These are phyloP conservation scores for Sugiyamaella pinicola DNA, from an alignment of 1,139 yeast species.

Conservation along the genomic window DNA sequence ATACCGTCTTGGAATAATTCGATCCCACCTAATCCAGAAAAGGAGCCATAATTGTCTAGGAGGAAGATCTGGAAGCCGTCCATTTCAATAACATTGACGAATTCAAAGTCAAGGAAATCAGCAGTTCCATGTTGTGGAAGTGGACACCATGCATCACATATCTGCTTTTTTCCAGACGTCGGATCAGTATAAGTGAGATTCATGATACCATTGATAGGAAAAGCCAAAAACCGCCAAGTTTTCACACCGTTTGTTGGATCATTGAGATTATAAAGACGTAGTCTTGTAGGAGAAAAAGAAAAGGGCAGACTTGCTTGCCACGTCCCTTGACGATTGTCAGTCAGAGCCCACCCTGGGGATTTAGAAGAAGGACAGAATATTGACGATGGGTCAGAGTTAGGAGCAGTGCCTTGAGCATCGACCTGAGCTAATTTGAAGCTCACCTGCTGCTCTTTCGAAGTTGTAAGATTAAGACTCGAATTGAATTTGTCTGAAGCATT, in stretches of 20 bases:
- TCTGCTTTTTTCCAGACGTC: conserved; percentile 51
- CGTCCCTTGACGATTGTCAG: conserved; percentile 58
- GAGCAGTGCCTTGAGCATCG: conserved; percentile 53
- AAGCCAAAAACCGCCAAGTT: conserved; percentile 69
- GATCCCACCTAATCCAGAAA: conserved; percentile 71
- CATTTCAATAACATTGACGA: conserved; percentile 70
- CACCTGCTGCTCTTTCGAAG: conserved; percentile 56
- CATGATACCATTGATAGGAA: conserved; percentile 88
- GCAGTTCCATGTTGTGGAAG: conserved; percentile 49
- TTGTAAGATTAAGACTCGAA: conserved; percentile 13
- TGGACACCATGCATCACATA: conserved; percentile 92
- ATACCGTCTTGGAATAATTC: conserved; percentile 65
- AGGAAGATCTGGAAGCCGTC: conserved; percentile 66
- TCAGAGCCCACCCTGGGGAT: conserved; percentile 58
- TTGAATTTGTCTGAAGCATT: conserved; percentile 39
- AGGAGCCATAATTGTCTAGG: conserved; percentile 66
- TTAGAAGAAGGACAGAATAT: conserved; percentile 60
- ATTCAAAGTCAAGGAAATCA: conserved; percentile 75
- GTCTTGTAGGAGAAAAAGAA: conserved; percentile 66
- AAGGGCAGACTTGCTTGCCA: conserved; percentile 67
- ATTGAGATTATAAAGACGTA: conserved; percentile 63
- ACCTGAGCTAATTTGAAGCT: conserved; percentile 66
- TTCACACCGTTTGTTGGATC: conserved; percentile 58
- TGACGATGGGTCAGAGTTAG: conserved; percentile 45
- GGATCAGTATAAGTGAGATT: conserved; percentile 86